Percentiles rank a stretch among this genome's conserved stretches.
Conservation (phyloP, 108 stramenopile species). For the Cyclotella kingstonii region DNA sequence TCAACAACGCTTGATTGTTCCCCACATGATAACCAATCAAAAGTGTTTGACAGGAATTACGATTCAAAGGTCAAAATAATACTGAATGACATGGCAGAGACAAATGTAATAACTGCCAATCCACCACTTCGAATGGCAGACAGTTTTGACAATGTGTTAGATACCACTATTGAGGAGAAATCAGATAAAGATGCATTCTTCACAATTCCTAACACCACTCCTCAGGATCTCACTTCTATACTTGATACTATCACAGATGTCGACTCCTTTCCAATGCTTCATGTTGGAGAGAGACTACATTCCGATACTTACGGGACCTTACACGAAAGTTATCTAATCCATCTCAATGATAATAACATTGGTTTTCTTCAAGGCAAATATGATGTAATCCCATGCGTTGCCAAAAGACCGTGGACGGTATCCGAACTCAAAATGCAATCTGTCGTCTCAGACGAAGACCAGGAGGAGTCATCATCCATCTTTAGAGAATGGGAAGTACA, state of each 20-base stretch:
- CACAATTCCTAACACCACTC: background rate
- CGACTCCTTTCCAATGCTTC: slow-evolving; percentile 22
- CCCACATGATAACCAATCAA: too few species aligned
- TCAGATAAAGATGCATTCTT: background rate
- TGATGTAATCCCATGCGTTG: slow-evolving; percentile 40
- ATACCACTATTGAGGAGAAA: too few species aligned
- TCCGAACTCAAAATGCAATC: slow-evolving; percentile 44
- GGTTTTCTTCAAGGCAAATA: background rate
- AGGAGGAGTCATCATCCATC: background rate
- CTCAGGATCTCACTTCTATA: background rate
- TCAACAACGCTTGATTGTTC: too few species aligned
- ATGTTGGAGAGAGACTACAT: slow-evolving; percentile 47
- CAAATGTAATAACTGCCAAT: too few species aligned
- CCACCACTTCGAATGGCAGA: too few species aligned
- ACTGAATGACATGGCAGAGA: too few species aligned
- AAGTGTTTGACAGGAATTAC: too few species aligned
- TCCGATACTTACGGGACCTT: slow-evolving; percentile 66
- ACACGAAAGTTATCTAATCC: slow-evolving; percentile 42
- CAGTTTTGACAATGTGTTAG: too few species aligned
- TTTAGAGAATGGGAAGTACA: slow-evolving; percentile 30
- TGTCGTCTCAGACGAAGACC: slow-evolving; percentile 2
- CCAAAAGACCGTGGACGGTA: slow-evolving; percentile 72
- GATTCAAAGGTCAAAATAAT: too few species aligned
- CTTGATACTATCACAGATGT: slow-evolving; percentile 11
- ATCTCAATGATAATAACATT: slow-evolving; percentile 5